These are phyloP conservation scores for Chlorociboria aeruginascens DNA, from an alignment of 495 filamentous ascomycete genomes.

Conservation along the genomic window DNA sequence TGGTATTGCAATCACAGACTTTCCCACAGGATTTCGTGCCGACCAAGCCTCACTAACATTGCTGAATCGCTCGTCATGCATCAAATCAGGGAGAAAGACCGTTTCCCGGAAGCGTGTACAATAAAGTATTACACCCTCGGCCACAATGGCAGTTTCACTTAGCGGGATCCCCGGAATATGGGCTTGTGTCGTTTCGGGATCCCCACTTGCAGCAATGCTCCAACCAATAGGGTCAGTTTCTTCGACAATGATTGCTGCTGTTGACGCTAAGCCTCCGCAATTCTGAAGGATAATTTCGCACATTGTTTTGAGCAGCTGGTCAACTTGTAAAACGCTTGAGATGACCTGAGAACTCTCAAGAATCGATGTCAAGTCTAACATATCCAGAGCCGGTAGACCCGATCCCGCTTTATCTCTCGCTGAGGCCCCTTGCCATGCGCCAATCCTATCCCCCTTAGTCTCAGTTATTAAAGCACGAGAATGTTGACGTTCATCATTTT, in stretches of 20 bases:
- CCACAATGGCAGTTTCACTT: slow-evolving; percentile 47
- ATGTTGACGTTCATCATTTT: slow-evolving; percentile 41
- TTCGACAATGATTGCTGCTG: slow-evolving; percentile 67
- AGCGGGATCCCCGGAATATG: slow-evolving; percentile 55
- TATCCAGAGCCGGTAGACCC: slow-evolving; percentile 52
- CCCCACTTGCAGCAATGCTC: slow-evolving; percentile 67
- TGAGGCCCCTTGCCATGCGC: slow-evolving; percentile 45
- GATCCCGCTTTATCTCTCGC: slow-evolving; percentile 30
- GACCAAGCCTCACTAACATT: slow-evolving; percentile 65
- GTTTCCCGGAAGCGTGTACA: slow-evolving; percentile 72
- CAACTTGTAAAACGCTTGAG: slow-evolving; percentile 76
- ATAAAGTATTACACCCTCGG: slow-evolving; percentile 70
- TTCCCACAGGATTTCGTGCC: slow-evolving; percentile 53
- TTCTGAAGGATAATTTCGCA: slow-evolving; percentile 81
- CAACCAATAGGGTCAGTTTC: slow-evolving; percentile 53
- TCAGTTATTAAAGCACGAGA: slow-evolving; percentile 32
- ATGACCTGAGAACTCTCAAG: slow-evolving; percentile 82
- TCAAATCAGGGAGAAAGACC: slow-evolving; percentile 71
- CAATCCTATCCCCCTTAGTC: slow-evolving; percentile 49
- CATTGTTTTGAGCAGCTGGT: slow-evolving; percentile 77
- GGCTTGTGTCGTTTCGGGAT: slow-evolving; percentile 50
- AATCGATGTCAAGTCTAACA: slow-evolving; percentile 79
- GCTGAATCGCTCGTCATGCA: slow-evolving; percentile 77
- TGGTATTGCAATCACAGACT: slow-evolving; percentile 74
- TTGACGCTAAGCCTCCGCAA: slow-evolving; percentile 64